Evolutionary conservation across 176 grass and related monocot species (phyloP).

Genomic region (Aegilops tauschii): DNA sequence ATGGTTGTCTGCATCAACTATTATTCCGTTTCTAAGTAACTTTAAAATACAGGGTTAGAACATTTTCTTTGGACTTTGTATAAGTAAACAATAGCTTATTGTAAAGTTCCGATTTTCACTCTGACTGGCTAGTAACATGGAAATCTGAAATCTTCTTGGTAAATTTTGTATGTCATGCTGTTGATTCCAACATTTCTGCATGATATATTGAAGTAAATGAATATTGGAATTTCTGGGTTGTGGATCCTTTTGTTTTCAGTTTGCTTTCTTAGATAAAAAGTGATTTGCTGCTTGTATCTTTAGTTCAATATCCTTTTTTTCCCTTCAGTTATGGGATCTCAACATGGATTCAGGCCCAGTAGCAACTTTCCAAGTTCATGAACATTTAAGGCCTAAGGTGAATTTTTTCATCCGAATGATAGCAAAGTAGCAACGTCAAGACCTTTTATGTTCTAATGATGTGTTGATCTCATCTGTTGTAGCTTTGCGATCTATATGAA

Average conservation of each 20-base stretch:
- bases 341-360: conserved; percentile 91
- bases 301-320: background rate
- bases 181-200: conserved; percentile 9
- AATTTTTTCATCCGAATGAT: conserved; percentile 35
- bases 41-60: background rate
- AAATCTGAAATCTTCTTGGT: background rate
- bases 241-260: conserved; percentile 14
- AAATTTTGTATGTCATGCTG: background rate
- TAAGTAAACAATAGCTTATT: conserved; percentile 12
- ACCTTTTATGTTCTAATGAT: conserved; percentile 20
- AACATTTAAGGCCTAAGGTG: conserved; percentile 90
- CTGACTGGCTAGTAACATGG: background rate
- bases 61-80: conserved; percentile 6
- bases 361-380: conserved; percentile 84
- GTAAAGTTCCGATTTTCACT: background rate
- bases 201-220: background rate
- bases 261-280: background rate
- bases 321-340: conserved; percentile 84
- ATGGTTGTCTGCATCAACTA: background rate
- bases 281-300: conserved; percentile 13
- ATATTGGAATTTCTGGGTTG: background rate
- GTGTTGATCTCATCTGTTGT: conserved; percentile 27
- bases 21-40: background rate
- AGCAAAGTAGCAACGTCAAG: conserved; percentile 17
- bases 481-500: conserved; percentile 91